A percentile compares a stretch with the other conserved stretches of the same genome.
Conservation (phyloP, 2,329 filamentous ascomycete species). For the Tetracladium maxilliforme region DNA sequence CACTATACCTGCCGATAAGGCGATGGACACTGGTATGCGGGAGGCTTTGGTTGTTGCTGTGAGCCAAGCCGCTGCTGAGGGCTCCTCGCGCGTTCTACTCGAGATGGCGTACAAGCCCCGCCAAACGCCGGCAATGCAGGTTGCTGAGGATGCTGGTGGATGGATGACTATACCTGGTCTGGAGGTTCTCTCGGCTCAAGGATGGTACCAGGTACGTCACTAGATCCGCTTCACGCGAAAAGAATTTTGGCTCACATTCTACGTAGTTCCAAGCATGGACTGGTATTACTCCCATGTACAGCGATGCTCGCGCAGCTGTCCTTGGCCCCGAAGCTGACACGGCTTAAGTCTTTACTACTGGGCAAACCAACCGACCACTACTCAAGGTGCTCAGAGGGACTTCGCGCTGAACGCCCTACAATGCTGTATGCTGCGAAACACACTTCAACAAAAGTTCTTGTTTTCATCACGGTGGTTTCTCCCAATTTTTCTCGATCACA, state of each 20-base stretch:
- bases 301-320: slow-evolving; percentile 49
- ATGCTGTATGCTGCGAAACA: no score
- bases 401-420: no score
- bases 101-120: slow-evolving; percentile 96
- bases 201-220: slow-evolving; percentile 61
- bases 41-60: slow-evolving; percentile 44
- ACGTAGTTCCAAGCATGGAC: slow-evolving; percentile 70
- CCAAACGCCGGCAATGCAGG: slow-evolving; percentile 69
- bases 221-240: slow-evolving; percentile 4
- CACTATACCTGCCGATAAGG: slow-evolving; percentile 78
- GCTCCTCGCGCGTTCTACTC: slow-evolving; percentile 44
- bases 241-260: slow-evolving; percentile 2
- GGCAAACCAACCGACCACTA: no score
- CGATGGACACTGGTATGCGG: slow-evolving; percentile 59
- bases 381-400: no score
- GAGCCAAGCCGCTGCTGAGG: slow-evolving; percentile 19
- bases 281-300: slow-evolving; percentile 60
- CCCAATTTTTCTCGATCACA: no score
- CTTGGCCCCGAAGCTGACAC: slow-evolving; percentile 27
- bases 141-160: slow-evolving; percentile 60
- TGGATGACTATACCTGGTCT: slow-evolving; percentile 80
- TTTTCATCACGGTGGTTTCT: no score
- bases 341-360: no score
- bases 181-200: slow-evolving; percentile 82
- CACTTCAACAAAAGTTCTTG: no score